Evolutionary conservation across 1,284 basidiomycete genomes (phyloP), one percentile per base, ranked within the genome.

Genomic region (Heterobasidion parviporum): DNA sequence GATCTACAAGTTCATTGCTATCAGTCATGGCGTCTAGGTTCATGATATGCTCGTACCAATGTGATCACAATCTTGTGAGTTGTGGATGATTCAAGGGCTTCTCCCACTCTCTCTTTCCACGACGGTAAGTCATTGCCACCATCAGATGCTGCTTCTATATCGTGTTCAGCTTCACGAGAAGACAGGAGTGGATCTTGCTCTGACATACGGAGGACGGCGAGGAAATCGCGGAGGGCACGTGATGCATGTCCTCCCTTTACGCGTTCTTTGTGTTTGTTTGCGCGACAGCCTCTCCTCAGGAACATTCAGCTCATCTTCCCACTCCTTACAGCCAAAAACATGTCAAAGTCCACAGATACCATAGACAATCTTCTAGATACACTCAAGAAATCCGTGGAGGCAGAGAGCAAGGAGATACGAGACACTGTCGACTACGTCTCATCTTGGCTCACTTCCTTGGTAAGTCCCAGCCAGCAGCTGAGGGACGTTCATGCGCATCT

Each of bases 11-110:
- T 5, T 6, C 26, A 26, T 26, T 26, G 50, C 56, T 53, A 52
- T 57, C 54, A 55, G 36, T 38, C 54, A 57, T 45, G 59, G 46
- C 15, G 49, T 20, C 16, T 14, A 8, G 18, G n/a, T 15, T 45
- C 43, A 18, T 36, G 51, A 18, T 18, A 18, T 18, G 32, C 56
- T 72, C 80, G 55, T 60, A 83, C 87, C 72, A 89, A 66, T n/a
- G 74, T 59, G 56, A 89, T 79, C 61, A 89, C 75, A 35, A 74
- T 64, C 62, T 76, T 78, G 69, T 89, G 87, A 38, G 84, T 70
- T 34, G 62, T 58, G 16, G 64, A 63, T 50, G 78, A 78, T 60
- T 89, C 83, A 33, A 89, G 76, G 49, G 79, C 61, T 34, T 73
- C 63, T 5, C 75, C 80, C 6, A 74, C 70, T 46, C 69, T 69